Conservation (phyloP, 164 flowering plant species). For the Kalanchoe fedtschenkoi region DNA sequence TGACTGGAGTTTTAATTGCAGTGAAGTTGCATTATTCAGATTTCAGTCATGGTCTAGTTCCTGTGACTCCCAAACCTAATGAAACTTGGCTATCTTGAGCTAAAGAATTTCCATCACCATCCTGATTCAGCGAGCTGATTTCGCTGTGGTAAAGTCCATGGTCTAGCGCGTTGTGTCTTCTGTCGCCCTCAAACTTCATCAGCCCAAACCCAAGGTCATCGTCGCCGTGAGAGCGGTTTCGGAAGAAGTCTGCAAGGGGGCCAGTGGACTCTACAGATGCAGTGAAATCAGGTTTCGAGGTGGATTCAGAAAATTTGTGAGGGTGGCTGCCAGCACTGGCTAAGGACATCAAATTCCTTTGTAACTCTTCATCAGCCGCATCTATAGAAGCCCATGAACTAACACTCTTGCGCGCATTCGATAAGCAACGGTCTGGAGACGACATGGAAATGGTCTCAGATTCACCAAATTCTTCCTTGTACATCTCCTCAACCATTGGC, state of each 20-base stretch:
- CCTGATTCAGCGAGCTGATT: slow-evolving; percentile 6
- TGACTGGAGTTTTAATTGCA: neutral
- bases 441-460: slow-evolving; percentile 21
- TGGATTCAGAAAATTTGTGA: slow-evolving; percentile 4
- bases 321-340: slow-evolving; percentile 6
- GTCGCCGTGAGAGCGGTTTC: slow-evolving; percentile 2
- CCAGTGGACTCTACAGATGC: neutral
- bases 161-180: slow-evolving; percentile 5
- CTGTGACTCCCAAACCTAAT: slow-evolving; percentile 19
- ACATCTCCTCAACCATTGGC: slow-evolving; percentile 55
- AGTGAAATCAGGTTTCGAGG: slow-evolving; percentile 3
- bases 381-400: slow-evolving; percentile 12
- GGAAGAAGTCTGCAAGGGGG: slow-evolving; percentile 2
- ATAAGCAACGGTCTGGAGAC: slow-evolving; percentile 19
- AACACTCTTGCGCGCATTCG: slow-evolving; percentile 11
- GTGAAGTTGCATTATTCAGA: neutral
- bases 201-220: slow-evolving; percentile 5
- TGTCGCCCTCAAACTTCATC: slow-evolving; percentile 10
- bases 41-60: neutral
- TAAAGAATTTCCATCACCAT: slow-evolving; percentile 6
- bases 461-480: slow-evolving; percentile 45
- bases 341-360: slow-evolving; percentile 10
- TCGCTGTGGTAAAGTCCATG: slow-evolving; percentile 1
- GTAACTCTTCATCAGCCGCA: slow-evolving; percentile 16
- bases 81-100: slow-evolving; percentile 20